Base-by-base conservation (phyloP, 352 stramenopile species). In the Globisporangium cederbergense region DNA sequence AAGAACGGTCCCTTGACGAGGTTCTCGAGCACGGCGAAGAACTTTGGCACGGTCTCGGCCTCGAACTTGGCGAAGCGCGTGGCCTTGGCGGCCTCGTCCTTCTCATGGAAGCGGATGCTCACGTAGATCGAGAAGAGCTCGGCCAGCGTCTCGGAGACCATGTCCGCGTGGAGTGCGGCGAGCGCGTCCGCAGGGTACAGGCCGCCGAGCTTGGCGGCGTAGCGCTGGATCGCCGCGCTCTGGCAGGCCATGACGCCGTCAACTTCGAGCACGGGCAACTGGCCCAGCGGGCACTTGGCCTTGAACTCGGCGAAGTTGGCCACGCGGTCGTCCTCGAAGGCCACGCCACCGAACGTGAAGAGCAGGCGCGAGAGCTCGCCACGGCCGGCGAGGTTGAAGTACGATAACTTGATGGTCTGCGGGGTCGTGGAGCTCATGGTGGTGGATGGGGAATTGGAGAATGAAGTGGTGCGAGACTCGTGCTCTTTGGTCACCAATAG, bases 301-400 rank as follows among this genome's bases (percentile, higher is more conserved):
- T 86, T 82, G 20, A 81, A 36, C n/a, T 63, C 68, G 9, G 47
- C 20, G 50, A 82, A 83, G 20, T 83, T 55, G 6, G 46, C 46
- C 25, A 87, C 50, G 18, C 75, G 72, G 2, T 73, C 25, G 42
- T 84, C 68, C 30, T 63, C 68, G 58, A 86, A 86, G 14, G 58
- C 14, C 45, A 88, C 28, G 43, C 46, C 56, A n/a, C 70, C 76
- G 61, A 74, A 83, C 28, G 61, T 46, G 64, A 87, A 68, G 43
- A 73, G 42, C n/a, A 92, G 62, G 18, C 86, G 81, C 20, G 76
- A 20, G 25, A 83, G 40, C 71, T 92, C 83, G 4, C 56, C 85
- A 36, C 73, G 76, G 16, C 63, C 83, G 18, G 68, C 54, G 46
- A 64, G 25, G 54, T 86, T 62, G 53, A 92, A 90, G 76, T 91